A percentile compares a stretch with the other conserved stretches of the same genome.
Evolutionary conservation across 192 early-diverging fungal species (phyloP).

Genomic region (Linnemannia schmuckeri): DNA sequence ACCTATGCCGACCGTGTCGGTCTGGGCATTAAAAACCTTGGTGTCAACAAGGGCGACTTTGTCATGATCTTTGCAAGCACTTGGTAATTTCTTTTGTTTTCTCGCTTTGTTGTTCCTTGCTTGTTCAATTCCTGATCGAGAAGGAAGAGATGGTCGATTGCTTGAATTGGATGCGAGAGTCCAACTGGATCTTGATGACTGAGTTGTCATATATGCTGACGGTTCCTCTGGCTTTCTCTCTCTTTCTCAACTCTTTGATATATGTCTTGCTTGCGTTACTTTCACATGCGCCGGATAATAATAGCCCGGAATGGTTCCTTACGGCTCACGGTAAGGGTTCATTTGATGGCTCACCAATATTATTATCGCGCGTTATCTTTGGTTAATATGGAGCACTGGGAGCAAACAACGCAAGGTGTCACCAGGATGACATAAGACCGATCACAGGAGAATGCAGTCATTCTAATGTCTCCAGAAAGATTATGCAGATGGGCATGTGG

Average conservation of each 20-base stretch:
- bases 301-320: conserved; percentile 57
- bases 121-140: neutral
- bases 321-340: conserved; percentile 41
- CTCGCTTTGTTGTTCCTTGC: neutral
- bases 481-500: neutral
- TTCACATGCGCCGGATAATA: conserved; percentile 35
- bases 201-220: neutral
- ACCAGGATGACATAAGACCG: neutral
- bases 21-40: conserved; percentile 66
- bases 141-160: neutral
- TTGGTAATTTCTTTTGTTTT: conserved; percentile 37
- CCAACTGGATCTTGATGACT: neutral
- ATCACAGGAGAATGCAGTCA: neutral
- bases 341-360: neutral
- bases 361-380: neutral
- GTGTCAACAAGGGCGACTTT: conserved; percentile 58
- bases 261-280: neutral
- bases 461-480: neutral
- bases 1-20: conserved; percentile 60
- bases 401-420: neutral
- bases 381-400: neutral
- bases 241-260: no score
- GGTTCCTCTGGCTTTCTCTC: neutral
- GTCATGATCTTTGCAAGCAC: conserved; percentile 65
- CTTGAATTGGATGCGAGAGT: neutral